Conservation (phyloP, 306 rosid species). For the Chamaecrista fasciculata region DNA sequence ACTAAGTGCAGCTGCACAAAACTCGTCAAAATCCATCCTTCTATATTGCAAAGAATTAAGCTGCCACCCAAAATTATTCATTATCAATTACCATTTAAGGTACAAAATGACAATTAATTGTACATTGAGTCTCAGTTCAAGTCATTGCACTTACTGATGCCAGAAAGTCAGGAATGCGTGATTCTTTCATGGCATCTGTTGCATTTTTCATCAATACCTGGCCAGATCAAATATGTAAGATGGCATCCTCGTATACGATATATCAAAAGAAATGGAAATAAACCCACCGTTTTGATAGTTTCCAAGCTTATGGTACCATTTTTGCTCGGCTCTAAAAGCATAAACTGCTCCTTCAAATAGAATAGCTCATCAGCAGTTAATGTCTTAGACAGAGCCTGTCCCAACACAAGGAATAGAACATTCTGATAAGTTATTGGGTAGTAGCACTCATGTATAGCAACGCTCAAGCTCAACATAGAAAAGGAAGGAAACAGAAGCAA, state of each 20-base stretch:
- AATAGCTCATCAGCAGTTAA: conserved; percentile 61
- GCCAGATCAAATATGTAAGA: conserved; percentile 33
- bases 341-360: conserved; percentile 73
- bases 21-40: conserved; percentile 92
- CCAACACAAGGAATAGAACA: conserved; percentile 29
- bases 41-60: conserved; percentile 79
- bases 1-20: conserved; percentile 77
- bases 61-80: conserved; percentile 46
- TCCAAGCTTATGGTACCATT: conserved; percentile 75
- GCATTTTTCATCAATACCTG: conserved; percentile 82
- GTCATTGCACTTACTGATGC: conserved; percentile 57
- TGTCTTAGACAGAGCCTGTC: conserved; percentile 84
- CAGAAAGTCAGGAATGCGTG: conserved; percentile 65
- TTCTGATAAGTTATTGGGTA: conserved; percentile 1
- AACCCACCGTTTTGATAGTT: conserved; percentile 77
- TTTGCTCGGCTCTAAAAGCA: conserved; percentile 75
- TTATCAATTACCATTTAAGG: conserved; percentile 6
- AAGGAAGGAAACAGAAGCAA: not conserved
- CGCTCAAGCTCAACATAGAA: not conserved
- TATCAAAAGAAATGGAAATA: conserved; percentile 27
- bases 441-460: conserved; percentile 2
- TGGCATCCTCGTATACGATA: conserved; percentile 16
- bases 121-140: not conserved
- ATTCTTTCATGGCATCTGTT: conserved; percentile 94
- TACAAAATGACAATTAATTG: not conserved